Percentiles rank a stretch among this genome's conserved stretches.
Conservation (phyloP, 768 basidiomycete genomes). For the Kwoniella europaea region DNA sequence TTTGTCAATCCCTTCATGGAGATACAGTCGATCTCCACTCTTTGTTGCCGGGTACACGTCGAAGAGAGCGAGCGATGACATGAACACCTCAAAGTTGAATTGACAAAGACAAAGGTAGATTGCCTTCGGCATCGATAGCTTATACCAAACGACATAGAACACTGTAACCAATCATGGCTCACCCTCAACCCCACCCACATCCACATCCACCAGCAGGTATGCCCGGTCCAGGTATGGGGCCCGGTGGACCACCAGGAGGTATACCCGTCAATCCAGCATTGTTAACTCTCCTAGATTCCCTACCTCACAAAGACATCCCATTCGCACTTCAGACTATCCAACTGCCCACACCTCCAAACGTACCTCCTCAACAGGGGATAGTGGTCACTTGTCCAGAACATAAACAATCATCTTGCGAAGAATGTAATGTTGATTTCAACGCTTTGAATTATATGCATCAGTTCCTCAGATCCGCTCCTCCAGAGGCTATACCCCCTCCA, state of each 20-base stretch:
- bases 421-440: constrained; percentile 75
- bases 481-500: constrained; percentile 74
- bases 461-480: constrained; percentile 65
- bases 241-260: constrained; percentile 25
- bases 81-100: too few relatives aligned
- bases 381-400: constrained; percentile 71
- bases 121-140: constrained; percentile 1
- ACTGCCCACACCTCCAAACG: constrained; percentile 34
- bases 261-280: constrained; percentile 47
- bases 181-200: constrained; percentile 24
- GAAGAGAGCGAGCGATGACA: constrained; percentile 7
- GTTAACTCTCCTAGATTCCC: constrained; percentile 44
- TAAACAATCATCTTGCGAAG: constrained; percentile 73
- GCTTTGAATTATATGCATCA: constrained; percentile 74
- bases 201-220: constrained; percentile 14
- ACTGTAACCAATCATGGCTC: constrained; percentile 5
- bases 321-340: constrained; percentile 37
- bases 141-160: not conserved
- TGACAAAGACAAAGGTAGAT: too few relatives aligned
- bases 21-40: not conserved
- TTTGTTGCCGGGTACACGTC: not conserved
- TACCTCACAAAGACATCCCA: constrained; percentile 45
- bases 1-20: not conserved
- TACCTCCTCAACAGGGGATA: constrained; percentile 53
- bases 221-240: not conserved